phyloP scores from a whole-genome alignment of 2,329 filamentous ascomycete genomes.

The Paracorniculantispora psalliotae region DNA sequence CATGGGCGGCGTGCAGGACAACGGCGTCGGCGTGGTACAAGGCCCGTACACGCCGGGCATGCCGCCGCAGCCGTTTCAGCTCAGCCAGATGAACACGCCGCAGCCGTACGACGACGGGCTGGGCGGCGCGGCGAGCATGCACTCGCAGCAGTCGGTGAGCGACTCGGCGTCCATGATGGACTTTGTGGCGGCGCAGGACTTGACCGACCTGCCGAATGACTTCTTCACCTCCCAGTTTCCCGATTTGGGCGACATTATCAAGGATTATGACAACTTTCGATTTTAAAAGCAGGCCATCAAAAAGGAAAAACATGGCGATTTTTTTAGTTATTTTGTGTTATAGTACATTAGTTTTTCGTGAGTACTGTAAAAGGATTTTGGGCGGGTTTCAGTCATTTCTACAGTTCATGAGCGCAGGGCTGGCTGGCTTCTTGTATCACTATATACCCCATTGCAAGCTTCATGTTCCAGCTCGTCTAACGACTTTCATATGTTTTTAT shows the following conservation, averaged over 20 bases:
- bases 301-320: neutral
- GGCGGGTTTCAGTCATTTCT: no score
- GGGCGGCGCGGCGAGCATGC: slow-evolving; percentile 2
- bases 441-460: no score
- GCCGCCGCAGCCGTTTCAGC: neutral
- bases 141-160: slow-evolving; percentile 8
- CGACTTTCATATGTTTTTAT: no score
- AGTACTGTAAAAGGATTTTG: no score
- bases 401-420: no score
- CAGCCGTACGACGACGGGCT: slow-evolving; percentile 4
- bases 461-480: no score
- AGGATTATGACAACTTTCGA: slow-evolving; percentile 11
- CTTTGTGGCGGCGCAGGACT: neutral
- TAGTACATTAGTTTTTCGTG: neutral
- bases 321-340: neutral
- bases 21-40: neutral
- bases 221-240: slow-evolving; percentile 13
- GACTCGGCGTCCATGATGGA: slow-evolving; percentile 10
- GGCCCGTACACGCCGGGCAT: neutral
- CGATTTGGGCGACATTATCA: slow-evolving; percentile 11
- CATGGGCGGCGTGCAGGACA: neutral
- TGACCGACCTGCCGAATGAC: slow-evolving; percentile 9
- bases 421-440: no score
- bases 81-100: slow-evolving; percentile 8
- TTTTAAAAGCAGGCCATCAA: neutral